Conservation (phyloP, 1,284 basidiomycete genomes). For the Hemileccinum hortonii region DNA sequence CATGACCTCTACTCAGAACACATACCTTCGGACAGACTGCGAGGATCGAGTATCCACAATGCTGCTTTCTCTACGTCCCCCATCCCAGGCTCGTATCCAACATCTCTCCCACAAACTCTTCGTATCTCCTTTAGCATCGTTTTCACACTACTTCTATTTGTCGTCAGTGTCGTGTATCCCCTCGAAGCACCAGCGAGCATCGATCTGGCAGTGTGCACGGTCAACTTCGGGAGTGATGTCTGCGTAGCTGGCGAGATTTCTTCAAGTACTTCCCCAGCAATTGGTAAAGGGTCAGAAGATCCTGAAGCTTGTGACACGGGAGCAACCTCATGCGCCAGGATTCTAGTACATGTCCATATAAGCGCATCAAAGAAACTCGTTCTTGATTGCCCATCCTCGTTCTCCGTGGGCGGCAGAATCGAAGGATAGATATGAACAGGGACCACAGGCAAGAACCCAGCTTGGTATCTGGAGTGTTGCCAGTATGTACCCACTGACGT, state of each 20-base stretch:
- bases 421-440: constrained; percentile 54
- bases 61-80: constrained; percentile 40
- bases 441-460: constrained; percentile 49
- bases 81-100: constrained; percentile 1
- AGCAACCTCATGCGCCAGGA: constrained; percentile 48
- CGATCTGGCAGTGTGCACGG: constrained; percentile 63
- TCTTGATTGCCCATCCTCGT: background rate
- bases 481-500: constrained; percentile 44
- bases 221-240: constrained; percentile 50
- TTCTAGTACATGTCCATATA: constrained; percentile 46
- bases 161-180: constrained; percentile 80
- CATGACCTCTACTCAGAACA: constrained; percentile 32
- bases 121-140: constrained; percentile 58
- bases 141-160: constrained; percentile 74
- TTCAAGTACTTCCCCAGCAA: background rate
- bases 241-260: constrained; percentile 17
- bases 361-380: constrained; percentile 45
- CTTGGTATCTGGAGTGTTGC: constrained; percentile 59
- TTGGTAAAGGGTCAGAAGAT: background rate
- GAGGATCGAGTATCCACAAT: constrained; percentile 72
- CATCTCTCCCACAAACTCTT: background rate
- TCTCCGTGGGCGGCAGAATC: constrained; percentile 12
- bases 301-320: constrained; percentile 20
- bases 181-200: constrained; percentile 65
- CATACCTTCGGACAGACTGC: constrained; percentile 75